Conservation (phyloP, 306 rosid genomes). For the Abrus pulchellus region DNA sequence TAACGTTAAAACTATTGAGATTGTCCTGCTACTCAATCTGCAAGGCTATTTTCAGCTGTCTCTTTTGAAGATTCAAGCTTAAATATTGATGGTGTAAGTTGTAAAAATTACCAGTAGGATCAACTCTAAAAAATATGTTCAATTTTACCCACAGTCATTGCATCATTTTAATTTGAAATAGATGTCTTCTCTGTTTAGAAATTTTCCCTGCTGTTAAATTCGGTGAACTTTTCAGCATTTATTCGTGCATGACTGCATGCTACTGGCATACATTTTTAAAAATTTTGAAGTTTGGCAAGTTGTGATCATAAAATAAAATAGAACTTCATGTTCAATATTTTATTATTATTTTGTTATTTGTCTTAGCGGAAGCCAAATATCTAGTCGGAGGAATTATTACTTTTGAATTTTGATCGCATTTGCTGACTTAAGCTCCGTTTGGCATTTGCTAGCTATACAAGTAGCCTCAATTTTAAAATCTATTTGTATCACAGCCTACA, state of each 20-base stretch:
- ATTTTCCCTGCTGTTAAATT: constrained; percentile 28
- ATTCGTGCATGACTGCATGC: constrained; percentile 9
- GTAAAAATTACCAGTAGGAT: constrained; percentile 50
- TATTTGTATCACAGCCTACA: background rate
- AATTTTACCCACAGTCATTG: constrained; percentile 3
- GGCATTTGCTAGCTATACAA: background rate
- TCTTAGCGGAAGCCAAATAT: background rate
- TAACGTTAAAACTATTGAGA: constrained; percentile 24
- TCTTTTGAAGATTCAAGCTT: constrained; percentile 34
- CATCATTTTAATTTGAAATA: constrained; percentile 2
- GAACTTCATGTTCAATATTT: background rate
- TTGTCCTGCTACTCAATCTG: constrained; percentile 39
- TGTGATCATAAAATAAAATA: background rate
- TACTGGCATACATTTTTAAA: background rate
- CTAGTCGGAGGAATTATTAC: background rate
- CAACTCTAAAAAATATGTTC: constrained; percentile 15
- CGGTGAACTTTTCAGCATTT: constrained; percentile 26
- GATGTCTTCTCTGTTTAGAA: constrained; percentile 18
- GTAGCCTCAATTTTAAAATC: background rate
- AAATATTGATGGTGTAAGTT: constrained; percentile 15
- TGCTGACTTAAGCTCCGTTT: background rate
- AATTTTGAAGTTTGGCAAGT: background rate
- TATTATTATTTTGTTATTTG: background rate
- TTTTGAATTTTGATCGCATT: background rate
- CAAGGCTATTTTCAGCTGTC: constrained; percentile 44